Conservation (phyloP, 306 rosid genomes). For the Parietaria judaica region DNA sequence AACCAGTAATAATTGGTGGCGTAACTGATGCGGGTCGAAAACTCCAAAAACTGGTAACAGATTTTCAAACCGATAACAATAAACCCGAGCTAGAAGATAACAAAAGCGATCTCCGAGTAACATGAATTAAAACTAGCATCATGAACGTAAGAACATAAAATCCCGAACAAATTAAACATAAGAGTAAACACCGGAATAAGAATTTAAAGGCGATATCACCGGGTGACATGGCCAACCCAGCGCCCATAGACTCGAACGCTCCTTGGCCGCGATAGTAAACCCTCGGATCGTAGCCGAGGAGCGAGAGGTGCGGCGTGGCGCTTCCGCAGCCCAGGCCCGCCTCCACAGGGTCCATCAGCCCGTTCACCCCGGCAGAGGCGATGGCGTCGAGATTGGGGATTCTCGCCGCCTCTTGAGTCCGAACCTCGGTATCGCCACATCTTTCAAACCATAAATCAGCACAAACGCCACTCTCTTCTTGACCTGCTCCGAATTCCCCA, state of each 20-base stretch:
- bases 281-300: constrained; percentile 83
- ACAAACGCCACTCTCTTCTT: constrained; percentile 89
- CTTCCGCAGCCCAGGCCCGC: constrained; percentile 97
- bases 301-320: constrained; percentile 95
- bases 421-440: constrained; percentile 75
- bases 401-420: constrained; percentile 71
- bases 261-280: constrained; percentile 91
- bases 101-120: too few species aligned
- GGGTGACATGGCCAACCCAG: constrained; percentile 96
- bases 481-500: constrained; percentile 46
- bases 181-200: background rate
- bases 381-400: constrained; percentile 72
- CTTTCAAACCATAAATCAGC: constrained; percentile 88
- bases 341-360: constrained; percentile 96
- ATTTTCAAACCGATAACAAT: too few species aligned
- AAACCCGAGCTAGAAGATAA: too few species aligned
- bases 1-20: too few species aligned
- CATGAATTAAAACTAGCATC: too few species aligned
- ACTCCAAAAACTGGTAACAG: too few species aligned
- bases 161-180: background rate
- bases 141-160: background rate
- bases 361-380: constrained; percentile 87
- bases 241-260: constrained; percentile 98
- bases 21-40: too few species aligned
- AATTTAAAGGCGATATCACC: constrained; percentile 98